Evolutionary conservation across 1,284 basidiomycete genomes (phyloP).

Genomic region (Pholiota adiposa): DNA sequence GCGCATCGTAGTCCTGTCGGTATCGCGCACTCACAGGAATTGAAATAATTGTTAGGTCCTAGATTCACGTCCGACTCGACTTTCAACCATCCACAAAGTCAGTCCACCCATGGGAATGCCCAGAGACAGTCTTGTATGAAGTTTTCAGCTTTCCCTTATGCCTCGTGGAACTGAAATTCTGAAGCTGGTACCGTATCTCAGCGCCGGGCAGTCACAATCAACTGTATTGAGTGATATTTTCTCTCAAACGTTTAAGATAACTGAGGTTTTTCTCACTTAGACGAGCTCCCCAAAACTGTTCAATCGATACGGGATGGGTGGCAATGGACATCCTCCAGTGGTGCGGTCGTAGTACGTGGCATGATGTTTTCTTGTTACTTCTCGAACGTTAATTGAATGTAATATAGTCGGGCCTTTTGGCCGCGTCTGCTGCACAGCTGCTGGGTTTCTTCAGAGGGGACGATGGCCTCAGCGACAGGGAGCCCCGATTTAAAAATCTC

Average conservation of each 20-base stretch:
- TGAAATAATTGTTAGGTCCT: too few relatives aligned
- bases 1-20: too few relatives aligned
- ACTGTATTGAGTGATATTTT: neutral
- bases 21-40: too few relatives aligned
- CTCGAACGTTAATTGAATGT: neutral
- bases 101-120: too few relatives aligned
- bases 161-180: too few relatives aligned
- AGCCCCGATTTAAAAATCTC: conserved; percentile 7
- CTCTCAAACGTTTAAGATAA: neutral
- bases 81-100: too few relatives aligned
- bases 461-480: neutral
- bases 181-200: too few relatives aligned
- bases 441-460: conserved; percentile 18
- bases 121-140: too few relatives aligned
- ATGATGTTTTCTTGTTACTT: neutral
- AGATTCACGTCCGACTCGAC: too few relatives aligned
- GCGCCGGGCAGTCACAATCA: neutral
- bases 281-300: conserved; percentile 15
- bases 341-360: conserved; percentile 21
- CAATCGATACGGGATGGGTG: conserved; percentile 18
- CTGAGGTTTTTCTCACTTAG: neutral
- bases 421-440: conserved; percentile 17
- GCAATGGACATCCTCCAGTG: conserved; percentile 21
- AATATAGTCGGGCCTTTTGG: conserved; percentile 21
- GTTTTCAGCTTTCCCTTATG: too few relatives aligned